A percentile compares a stretch with the other conserved stretches of the same genome.
Conservation (phyloP, 371 early-diverging fungal genomes). For the Umbelopsis sp. region DNA sequence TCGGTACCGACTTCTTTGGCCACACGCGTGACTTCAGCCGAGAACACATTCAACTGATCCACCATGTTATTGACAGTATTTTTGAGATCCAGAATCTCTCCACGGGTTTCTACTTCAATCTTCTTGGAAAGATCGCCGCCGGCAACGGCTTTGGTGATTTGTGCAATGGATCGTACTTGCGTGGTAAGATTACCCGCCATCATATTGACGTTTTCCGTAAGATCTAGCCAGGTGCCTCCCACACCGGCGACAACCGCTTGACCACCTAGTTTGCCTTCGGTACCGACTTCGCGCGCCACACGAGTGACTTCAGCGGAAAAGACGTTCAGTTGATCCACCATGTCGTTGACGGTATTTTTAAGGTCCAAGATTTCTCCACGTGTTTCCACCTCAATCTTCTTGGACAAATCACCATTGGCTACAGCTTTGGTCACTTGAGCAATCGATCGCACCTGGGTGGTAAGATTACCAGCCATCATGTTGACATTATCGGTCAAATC, state of each 20-base stretch:
- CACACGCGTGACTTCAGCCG: constrained; percentile 45
- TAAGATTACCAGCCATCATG: constrained; percentile 52
- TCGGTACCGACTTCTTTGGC: constrained; percentile 55
- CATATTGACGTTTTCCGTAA: constrained; percentile 61
- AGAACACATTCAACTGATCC: constrained; percentile 25
- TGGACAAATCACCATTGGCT: constrained; percentile 56
- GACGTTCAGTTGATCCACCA: constrained; percentile 59
- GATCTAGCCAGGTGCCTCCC: constrained; percentile 55
- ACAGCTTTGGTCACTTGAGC: constrained; percentile 59
- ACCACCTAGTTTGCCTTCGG: constrained; percentile 59
- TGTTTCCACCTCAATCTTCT: constrained; percentile 52
- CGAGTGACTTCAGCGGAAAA: constrained; percentile 68
- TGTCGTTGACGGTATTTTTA: constrained; percentile 32
- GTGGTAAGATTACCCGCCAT: constrained; percentile 61
- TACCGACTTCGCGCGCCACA: constrained; percentile 65
- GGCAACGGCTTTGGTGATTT: constrained; percentile 52
- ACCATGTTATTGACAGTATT: constrained; percentile 49
- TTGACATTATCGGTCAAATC: constrained; percentile 56
- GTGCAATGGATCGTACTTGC: constrained; percentile 58
- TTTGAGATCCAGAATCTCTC: constrained; percentile 41
- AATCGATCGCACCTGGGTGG: constrained; percentile 58
- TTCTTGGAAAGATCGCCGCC: constrained; percentile 51
- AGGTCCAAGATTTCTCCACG: constrained; percentile 46
- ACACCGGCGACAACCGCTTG: constrained; percentile 53
- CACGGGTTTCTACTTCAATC: constrained; percentile 45